Evolutionary conservation across 345 rosid species (phyloP), one percentile per base, ranked within the genome.

Genomic region (Laguncularia racemosa): DNA sequence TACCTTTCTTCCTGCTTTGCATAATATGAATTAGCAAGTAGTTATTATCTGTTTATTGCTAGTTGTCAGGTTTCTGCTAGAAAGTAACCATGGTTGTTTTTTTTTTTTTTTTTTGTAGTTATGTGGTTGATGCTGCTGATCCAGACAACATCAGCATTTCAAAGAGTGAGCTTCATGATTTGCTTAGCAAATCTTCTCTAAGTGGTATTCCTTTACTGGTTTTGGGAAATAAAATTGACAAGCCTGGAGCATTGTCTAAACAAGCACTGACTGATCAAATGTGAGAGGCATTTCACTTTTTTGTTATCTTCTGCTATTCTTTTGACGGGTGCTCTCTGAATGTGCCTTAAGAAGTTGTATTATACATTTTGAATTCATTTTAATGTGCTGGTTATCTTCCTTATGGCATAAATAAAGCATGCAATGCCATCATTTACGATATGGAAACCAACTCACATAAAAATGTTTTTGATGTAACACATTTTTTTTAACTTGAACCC

Each of bases 191-290:
- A 71, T 68, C 97, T 20, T 88, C 96, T 3, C 86, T 91, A 16
- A 75, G 55, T 62, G 91, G 91, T 50, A 91, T 88, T 67, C 97
- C 97, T 44, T 72, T 91, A 57, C 78, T 91, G 46, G 83, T 91
- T 55, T 81, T 91, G 44, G 97, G 97, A 4, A 91, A 91, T 82
- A 91, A 91, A 76, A 85, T 85, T 16, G 97, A 91, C 85, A 85
- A 74, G 65, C 78, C 95, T 16, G 97, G 85, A 70, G 91, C 95
- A 69, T 73, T 91, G 55, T 82, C 96, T 28, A 88, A 88, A 78
- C 85, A 82, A 60, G 84, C 87, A 23, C 68, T 91, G 68, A 83
- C 84, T 26, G 96, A 88, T 50, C 81, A 88, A 76, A 84, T 91
- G 96, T 91, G 70, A 79, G 86, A 59, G n/a, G n/a, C 18, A 38